Conservation (phyloP, 441 rosid species). For the Breynia disticha region DNA sequence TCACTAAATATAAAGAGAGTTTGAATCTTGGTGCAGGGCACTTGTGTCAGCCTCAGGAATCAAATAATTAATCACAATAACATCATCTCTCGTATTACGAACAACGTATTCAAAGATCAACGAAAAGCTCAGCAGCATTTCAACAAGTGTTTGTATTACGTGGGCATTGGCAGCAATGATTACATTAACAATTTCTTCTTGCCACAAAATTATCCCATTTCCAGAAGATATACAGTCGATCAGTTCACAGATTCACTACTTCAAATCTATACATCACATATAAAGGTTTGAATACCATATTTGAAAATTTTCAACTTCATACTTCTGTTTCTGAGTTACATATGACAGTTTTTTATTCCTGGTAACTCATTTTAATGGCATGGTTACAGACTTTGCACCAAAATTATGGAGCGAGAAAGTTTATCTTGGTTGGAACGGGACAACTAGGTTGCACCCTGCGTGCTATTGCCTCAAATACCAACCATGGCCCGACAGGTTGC, state of each 20-base stretch:
- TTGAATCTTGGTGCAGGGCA: background rate
- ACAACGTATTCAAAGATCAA: background rate
- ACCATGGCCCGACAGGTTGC: background rate
- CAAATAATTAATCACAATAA: slow-evolving; percentile 12
- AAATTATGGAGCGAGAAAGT: background rate
- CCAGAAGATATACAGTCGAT: background rate
- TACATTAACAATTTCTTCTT: slow-evolving; percentile 16
- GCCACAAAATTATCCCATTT: background rate
- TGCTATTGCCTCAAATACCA: background rate
- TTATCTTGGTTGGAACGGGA: background rate
- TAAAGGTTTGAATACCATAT: slow-evolving; percentile 1
- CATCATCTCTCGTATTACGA: background rate
- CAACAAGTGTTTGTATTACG: slow-evolving; percentile 8
- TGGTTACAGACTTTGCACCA: background rate
- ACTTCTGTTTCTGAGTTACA: too few relatives aligned
- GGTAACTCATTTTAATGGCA: too few relatives aligned
- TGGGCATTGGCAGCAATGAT: slow-evolving; percentile 13
- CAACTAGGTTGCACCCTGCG: background rate
- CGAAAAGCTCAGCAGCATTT: slow-evolving; percentile 4
- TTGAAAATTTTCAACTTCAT: too few relatives aligned
- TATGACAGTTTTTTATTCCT: too few relatives aligned
- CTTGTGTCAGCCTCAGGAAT: background rate
- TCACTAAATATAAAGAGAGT: too few relatives aligned
- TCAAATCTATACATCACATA: background rate
- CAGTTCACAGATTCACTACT: background rate